These are phyloP conservation scores for Laetiporus sulphureus DNA, from an alignment of 1,284 basidiomycete genomes.

Conservation along the genomic window DNA sequence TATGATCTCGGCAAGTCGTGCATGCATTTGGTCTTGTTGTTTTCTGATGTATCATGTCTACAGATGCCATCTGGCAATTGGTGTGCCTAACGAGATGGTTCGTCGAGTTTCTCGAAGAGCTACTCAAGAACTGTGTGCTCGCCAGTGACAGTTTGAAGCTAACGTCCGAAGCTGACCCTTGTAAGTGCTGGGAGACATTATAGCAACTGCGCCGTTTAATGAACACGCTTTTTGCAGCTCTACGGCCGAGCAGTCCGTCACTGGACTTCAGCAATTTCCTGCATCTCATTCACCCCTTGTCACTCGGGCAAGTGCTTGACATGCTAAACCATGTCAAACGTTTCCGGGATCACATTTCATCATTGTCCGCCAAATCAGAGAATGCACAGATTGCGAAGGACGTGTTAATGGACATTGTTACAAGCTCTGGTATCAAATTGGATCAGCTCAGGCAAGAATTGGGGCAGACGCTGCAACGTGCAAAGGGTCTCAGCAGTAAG, in stretches of 20 bases:
- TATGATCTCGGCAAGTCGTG: slow-evolving; percentile 50
- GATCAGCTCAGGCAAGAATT: slow-evolving; percentile 41
- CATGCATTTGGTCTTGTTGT: background rate
- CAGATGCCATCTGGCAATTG: slow-evolving; percentile 67
- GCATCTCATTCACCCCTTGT: slow-evolving; percentile 53
- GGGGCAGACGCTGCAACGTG: slow-evolving; percentile 27
- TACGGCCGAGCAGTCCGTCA: too few species aligned
- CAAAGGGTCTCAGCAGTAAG: slow-evolving; percentile 21
- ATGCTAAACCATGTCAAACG: slow-evolving; percentile 49
- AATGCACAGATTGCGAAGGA: slow-evolving; percentile 56
- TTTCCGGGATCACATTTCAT: slow-evolving; percentile 46
- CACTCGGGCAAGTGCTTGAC: slow-evolving; percentile 41
- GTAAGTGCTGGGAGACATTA: too few species aligned
- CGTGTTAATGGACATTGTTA: slow-evolving; percentile 52
- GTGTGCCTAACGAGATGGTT: slow-evolving; percentile 54
- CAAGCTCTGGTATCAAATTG: slow-evolving; percentile 57
- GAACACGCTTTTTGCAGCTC: too few species aligned
- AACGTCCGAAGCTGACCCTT: background rate
- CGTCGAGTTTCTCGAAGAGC: slow-evolving; percentile 49
- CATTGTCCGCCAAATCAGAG: slow-evolving; percentile 47
- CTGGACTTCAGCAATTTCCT: slow-evolving; percentile 36
- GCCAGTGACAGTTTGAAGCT: slow-evolving; percentile 19
- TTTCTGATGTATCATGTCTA: background rate
- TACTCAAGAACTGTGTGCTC: slow-evolving; percentile 59
- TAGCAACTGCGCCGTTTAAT: too few species aligned